Evolutionary conservation across 257 asterid genomes (phyloP), one percentile per base, ranked within the genome.

Genomic region (Solanum habrochaites): DNA sequence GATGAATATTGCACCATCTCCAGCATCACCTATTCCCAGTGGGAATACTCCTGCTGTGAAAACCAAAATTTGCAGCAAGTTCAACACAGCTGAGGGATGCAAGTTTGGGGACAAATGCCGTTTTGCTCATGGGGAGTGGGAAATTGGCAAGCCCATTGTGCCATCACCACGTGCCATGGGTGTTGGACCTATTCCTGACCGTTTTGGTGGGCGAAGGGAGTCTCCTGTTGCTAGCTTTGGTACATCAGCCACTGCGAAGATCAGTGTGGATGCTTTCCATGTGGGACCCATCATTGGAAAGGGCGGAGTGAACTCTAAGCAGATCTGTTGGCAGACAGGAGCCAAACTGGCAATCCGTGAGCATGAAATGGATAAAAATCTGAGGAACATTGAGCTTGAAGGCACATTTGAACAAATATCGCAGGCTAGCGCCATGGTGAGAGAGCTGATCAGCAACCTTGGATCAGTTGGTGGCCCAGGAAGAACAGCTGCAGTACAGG

Each of bases 61-160:
- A 85, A 92, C 95, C 86, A 94, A 94, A 90, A 85, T 96, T 39
- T 96, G 99, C 95, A 94, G 90, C 92, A 95, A 90, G 78, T 95
- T 47, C 91, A 94, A 90, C 91, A 90, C 94, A 7, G 95, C 96
- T 4, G 99, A 94, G 86, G 98, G 99, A 49, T 96, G 99, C 95
- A 96, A 95, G 89, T 96, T 91, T 21, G 98, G 98, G 3, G 94
- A 95, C 87, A 93, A 93, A 87, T 96, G 99, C 92, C 89, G 92
- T 88, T 96, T 96, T 32, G 99, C 99, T 18, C 99, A 96, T 45
- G 99, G 99, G 13, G 99, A 96, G 58, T 94, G 97, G 98, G 98
- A 96, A 90, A 93, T 96, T 14, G 98, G 97, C 14, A 95, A 86
- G 90, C 92, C 94, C 69, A 85, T 92, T 4, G 72, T 60, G 37